A percentile compares a stretch with the other conserved stretches of the same genome.
These are phyloP conservation scores for Candida glaebosa DNA, from an alignment of 805 yeast genomes.

Conservation along the genomic window DNA sequence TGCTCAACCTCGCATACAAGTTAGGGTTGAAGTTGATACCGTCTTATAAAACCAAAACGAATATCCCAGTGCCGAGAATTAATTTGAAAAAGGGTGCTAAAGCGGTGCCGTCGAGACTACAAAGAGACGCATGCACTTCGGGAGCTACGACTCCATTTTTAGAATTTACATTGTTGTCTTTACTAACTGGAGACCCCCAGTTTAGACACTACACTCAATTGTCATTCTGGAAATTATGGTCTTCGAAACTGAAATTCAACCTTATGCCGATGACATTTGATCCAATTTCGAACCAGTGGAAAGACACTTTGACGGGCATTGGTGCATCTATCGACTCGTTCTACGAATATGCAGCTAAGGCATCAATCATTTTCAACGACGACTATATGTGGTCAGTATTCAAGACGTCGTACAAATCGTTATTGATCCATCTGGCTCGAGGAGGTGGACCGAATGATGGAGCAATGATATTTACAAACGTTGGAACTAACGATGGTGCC, in stretches of 20 bases:
- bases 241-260: constrained; percentile 54
- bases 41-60: constrained; percentile 62
- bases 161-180: constrained; percentile 74
- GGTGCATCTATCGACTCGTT: constrained; percentile 93
- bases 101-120: constrained; percentile 40
- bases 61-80: constrained; percentile 77
- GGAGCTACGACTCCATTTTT: constrained; percentile 83
- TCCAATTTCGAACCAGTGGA: constrained; percentile 53
- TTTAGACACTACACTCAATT: constrained; percentile 60
- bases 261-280: constrained; percentile 77
- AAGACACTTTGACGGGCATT: constrained; percentile 64
- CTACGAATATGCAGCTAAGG: constrained; percentile 83
- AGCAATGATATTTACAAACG: constrained; percentile 50
- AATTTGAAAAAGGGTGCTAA: constrained; percentile 56
- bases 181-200: constrained; percentile 67
- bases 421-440: constrained; percentile 41
- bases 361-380: constrained; percentile 63
- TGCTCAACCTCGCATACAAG: constrained; percentile 70
- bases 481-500: constrained; percentile 52
- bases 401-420: constrained; percentile 51
- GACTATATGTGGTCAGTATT: constrained; percentile 59
- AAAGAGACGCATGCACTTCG: constrained; percentile 75
- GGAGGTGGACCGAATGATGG: constrained; percentile 22
- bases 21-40: constrained; percentile 68
- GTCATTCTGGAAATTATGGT: constrained; percentile 73